Evolutionary conservation across 768 basidiomycete species (phyloP).

Genomic region (Lepiota venenata): DNA sequence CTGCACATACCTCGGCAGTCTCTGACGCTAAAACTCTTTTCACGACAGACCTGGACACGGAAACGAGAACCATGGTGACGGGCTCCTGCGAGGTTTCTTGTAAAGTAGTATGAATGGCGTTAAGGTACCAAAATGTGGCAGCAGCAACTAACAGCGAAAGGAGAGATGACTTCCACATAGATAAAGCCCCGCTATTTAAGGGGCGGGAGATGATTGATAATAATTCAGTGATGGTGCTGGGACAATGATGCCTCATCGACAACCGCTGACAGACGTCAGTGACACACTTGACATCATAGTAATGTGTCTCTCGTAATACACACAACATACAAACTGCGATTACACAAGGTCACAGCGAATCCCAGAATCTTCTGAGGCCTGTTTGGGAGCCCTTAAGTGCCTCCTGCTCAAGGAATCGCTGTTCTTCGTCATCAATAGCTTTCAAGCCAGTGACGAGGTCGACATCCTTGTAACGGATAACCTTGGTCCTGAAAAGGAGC

Average conservation of each 20-base stretch:
- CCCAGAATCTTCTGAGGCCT: conserved; percentile 29
- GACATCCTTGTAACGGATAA: conserved; percentile 44
- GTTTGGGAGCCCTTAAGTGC: conserved; percentile 34
- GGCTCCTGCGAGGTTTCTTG: background rate
- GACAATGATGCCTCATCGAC: too few relatives aligned
- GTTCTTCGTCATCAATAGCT: conserved; percentile 64
- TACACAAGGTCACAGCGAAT: conserved; percentile 29
- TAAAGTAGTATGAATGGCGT: background rate
- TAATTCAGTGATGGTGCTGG: background rate
- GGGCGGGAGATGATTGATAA: background rate
- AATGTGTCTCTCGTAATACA: too few relatives aligned
- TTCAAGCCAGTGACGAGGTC: conserved; percentile 59
- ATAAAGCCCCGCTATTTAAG: background rate
- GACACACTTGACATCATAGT: too few relatives aligned
- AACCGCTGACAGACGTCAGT: too few relatives aligned
- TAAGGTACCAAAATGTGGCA: background rate
- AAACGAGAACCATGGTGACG: conserved; percentile 23
- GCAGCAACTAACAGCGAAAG: background rate
- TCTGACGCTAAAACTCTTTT: conserved; percentile 79
- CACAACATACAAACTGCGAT: background rate
- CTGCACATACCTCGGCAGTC: conserved; percentile 55
- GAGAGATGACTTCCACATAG: conserved; percentile 4
- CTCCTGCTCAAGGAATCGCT: conserved; percentile 43
- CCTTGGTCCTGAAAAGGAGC: conserved; percentile 28
- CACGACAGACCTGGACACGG: conserved; percentile 62